Evolutionary conservation across 768 basidiomycete species (phyloP).

Genomic region (Sporobolomyces roseus): DNA sequence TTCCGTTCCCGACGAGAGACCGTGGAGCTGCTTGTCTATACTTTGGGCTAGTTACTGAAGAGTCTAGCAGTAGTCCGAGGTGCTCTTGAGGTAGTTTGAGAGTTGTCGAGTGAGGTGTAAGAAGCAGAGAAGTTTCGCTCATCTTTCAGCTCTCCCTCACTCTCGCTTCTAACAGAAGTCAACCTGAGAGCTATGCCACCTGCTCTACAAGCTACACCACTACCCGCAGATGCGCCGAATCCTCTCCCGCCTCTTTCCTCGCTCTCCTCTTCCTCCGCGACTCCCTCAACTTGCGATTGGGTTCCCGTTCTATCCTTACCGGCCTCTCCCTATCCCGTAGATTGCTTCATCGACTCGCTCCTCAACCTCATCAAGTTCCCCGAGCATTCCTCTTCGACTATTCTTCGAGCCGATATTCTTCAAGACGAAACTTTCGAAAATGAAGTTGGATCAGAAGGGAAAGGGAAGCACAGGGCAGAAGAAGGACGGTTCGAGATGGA

Average conservation of each 20-base stretch:
- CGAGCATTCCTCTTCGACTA: constrained; percentile 86
- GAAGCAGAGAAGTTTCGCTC: neutral
- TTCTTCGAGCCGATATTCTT: constrained; percentile 73
- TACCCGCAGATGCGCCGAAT: neutral
- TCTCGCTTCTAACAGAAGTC: neutral
- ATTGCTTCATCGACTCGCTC: constrained; percentile 13
- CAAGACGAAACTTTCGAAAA: constrained; percentile 47
- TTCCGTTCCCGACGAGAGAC: no score
- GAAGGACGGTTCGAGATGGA: constrained; percentile 49
- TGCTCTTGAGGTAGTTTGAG: no score
- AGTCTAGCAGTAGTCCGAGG: no score
- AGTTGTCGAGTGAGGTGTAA: neutral
- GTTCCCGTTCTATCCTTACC: constrained; percentile 5
- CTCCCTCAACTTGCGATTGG: no score
- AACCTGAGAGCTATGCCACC: neutral
- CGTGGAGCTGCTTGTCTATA: no score
- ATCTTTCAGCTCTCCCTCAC: neutral
- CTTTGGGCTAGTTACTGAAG: no score
- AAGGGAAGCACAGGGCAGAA: constrained; percentile 37
- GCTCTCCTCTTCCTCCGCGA: no score
- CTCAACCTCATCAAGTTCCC: constrained; percentile 68
- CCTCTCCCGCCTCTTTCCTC: neutral
- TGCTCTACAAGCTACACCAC: neutral
- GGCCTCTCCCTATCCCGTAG: neutral
- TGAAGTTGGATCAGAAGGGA: no score